Conservation (phyloP, 495 filamentous ascomycete genomes). For the Corynascus novoguineensis region DNA sequence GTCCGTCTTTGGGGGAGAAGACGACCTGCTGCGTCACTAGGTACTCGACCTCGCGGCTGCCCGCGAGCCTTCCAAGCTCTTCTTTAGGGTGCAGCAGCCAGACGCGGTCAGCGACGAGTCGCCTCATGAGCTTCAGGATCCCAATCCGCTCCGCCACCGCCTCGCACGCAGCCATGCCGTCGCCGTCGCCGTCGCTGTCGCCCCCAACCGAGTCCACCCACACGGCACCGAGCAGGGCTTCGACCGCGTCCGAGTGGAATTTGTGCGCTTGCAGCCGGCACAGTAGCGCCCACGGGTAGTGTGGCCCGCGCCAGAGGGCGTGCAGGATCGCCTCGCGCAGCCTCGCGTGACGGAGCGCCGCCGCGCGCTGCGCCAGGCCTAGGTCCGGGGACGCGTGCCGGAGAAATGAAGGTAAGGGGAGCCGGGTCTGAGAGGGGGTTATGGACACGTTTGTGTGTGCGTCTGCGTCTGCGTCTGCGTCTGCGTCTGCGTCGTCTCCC, state of each 20-base stretch:
- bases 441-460: slow-evolving; percentile 4
- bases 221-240: slow-evolving; percentile 75
- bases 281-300: slow-evolving; percentile 74
- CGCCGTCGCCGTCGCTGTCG: background rate
- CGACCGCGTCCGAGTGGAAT: slow-evolving; percentile 81
- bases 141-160: slow-evolving; percentile 58
- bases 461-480: background rate
- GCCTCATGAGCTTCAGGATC: slow-evolving; percentile 55
- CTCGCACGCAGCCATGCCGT: slow-evolving; percentile 47
- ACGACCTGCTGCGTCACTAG: slow-evolving; percentile 19
- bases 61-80: slow-evolving; percentile 55
- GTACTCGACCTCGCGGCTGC: slow-evolving; percentile 48
- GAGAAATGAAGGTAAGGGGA: slow-evolving; percentile 65
- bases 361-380: slow-evolving; percentile 34
- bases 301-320: slow-evolving; percentile 33
- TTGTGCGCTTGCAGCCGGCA: slow-evolving; percentile 63
- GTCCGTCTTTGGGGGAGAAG: too few relatives aligned
- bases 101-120: slow-evolving; percentile 55
- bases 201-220: slow-evolving; percentile 68
- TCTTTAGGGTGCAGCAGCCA: slow-evolving; percentile 72
- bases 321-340: slow-evolving; percentile 47
- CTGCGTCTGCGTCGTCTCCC: slow-evolving; percentile 4
- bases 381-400: slow-evolving; percentile 49
- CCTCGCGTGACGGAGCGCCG: slow-evolving; percentile 43
- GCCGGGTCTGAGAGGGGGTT: slow-evolving; percentile 10